These are phyloP conservation scores for Ophiosphaerella korrae DNA, from an alignment of 2,329 filamentous ascomycete species.

Conservation along the genomic window DNA sequence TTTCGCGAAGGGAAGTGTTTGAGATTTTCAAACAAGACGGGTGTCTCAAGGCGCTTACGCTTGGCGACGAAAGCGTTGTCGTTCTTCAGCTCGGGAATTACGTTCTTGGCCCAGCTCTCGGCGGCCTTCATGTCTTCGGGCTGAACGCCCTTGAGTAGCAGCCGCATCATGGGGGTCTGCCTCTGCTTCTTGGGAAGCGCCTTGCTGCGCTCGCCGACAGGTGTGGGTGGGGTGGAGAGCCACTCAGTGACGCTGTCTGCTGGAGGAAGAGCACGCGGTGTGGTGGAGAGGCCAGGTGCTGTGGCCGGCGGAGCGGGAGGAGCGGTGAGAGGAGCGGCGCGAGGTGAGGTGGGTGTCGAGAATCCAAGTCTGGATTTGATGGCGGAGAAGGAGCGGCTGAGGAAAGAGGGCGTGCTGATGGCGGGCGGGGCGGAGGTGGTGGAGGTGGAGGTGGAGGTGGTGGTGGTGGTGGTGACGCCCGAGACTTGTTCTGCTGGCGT, in stretches of 20 bases:
- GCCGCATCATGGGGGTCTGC: slow-evolving; percentile 20
- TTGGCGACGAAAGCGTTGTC: slow-evolving; percentile 29
- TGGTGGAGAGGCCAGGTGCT: not conserved
- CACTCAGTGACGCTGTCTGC: slow-evolving; percentile 25
- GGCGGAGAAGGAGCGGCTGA: slow-evolving; percentile 28
- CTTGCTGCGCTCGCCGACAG: slow-evolving; percentile 32
- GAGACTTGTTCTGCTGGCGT: not conserved
- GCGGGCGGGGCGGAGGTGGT: slow-evolving; percentile 13
- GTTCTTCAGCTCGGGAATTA: slow-evolving; percentile 24
- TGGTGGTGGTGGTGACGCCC: not conserved
- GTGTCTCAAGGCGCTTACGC: slow-evolving; percentile 34
- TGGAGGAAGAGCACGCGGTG: slow-evolving; percentile 13
- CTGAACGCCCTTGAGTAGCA: slow-evolving; percentile 27
- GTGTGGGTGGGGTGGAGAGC: slow-evolving; percentile 33
- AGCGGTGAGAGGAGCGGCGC: too few species aligned
- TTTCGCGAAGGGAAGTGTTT: slow-evolving; percentile 33
- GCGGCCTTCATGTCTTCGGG: slow-evolving; percentile 24
- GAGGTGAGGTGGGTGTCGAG: slow-evolving; percentile 9
- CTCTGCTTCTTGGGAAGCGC: slow-evolving; percentile 17
- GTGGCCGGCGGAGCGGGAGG: too few species aligned
- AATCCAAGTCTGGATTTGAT: slow-evolving; percentile 24
- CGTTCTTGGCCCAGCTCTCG: slow-evolving; percentile 32
- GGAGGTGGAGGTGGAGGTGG: slow-evolving; percentile 1
- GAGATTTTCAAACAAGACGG: slow-evolving; percentile 32
- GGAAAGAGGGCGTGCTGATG: slow-evolving; percentile 16